These are phyloP conservation scores for Hysterium pulicare DNA, from an alignment of 2,329 filamentous ascomycete species.

Conservation along the genomic window DNA sequence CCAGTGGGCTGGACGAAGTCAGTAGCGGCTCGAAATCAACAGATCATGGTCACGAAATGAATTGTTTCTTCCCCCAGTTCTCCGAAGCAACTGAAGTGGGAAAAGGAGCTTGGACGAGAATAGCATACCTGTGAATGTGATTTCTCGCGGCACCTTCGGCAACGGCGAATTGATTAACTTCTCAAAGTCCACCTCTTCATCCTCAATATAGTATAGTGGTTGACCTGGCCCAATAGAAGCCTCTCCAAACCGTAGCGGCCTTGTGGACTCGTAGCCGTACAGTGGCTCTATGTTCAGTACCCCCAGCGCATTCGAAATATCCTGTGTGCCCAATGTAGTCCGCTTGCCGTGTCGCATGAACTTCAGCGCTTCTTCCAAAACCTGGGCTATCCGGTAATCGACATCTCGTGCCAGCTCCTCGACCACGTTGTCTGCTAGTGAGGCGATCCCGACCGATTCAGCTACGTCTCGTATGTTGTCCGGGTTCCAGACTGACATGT, in stretches of 20 bases:
- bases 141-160: constrained; percentile 90
- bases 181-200: constrained; percentile 98
- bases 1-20: constrained; percentile 80
- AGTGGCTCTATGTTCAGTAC: constrained; percentile 90
- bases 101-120: not conserved
- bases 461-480: constrained; percentile 96
- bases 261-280: constrained; percentile 91
- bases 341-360: constrained; percentile 92
- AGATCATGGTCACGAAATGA: too few species aligned
- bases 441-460: constrained; percentile 85
- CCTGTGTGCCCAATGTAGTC: constrained; percentile 82
- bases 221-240: constrained; percentile 91
- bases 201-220: constrained; percentile 93
- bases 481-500: constrained; percentile 76
- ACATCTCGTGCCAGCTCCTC: constrained; percentile 86
- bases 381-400: constrained; percentile 90
- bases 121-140: constrained; percentile 76
- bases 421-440: constrained; percentile 78
- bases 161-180: constrained; percentile 96
- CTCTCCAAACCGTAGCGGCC: constrained; percentile 87
- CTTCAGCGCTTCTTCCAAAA: constrained; percentile 89
- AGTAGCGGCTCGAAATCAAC: constrained; percentile 8
- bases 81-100: not conserved
- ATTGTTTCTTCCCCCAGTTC: too few species aligned
- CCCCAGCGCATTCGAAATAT: constrained; percentile 80